Evolutionary conservation across 441 rosid species (phyloP), one percentile per base, ranked within the genome.

Genomic region (Jatropha multifida): DNA sequence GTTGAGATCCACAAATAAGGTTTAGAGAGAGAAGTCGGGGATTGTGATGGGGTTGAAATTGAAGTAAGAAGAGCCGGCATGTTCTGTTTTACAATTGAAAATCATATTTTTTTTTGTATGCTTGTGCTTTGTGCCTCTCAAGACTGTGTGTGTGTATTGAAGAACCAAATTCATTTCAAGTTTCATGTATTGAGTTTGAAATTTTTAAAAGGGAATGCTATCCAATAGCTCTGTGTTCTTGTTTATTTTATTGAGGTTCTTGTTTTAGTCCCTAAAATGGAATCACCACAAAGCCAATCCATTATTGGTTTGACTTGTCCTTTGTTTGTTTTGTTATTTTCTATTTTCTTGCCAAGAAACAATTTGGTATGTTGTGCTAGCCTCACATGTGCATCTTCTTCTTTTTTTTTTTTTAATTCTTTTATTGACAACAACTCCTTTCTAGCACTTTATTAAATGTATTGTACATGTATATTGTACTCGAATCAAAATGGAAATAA

Each of bases 51-150:
- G 75, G 68, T 76, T 72, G 71, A 73, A 75, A 69, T 63, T 79
- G 67, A 70, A 46, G 56, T 73, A 75, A 38, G 56, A 61, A 73
- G 68, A 77, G 87, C 79, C 88, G 84, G 87, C 84, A 74, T 48
- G 74, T 69, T n/a, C 61, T 65, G 56, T 26, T 64, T 72, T 4
- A 62, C 8, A 58, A 49, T 46, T 14, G 23, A 49, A 70, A 64
- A 69, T 15, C 7, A n/a, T 56, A 44, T 7, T 44, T 26, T 49
- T 20, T 44, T 48, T 42, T 26, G 71, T 61, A 44, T 72, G 77
- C 56, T 72, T 41, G 32, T 68, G 75, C 3, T 71, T 64, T 65
- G 65, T 71, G 38, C 49, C 26, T 0, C 15, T 64, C 13, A 40
- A 32, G 60, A 54, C 48, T 5, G 11, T 37, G 10, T 56, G 37